Evolutionary conservation across 1,139 yeast genomes (phyloP), one percentile per base, ranked within the genome.

Genomic region (Protomyces macrosporus): DNA sequence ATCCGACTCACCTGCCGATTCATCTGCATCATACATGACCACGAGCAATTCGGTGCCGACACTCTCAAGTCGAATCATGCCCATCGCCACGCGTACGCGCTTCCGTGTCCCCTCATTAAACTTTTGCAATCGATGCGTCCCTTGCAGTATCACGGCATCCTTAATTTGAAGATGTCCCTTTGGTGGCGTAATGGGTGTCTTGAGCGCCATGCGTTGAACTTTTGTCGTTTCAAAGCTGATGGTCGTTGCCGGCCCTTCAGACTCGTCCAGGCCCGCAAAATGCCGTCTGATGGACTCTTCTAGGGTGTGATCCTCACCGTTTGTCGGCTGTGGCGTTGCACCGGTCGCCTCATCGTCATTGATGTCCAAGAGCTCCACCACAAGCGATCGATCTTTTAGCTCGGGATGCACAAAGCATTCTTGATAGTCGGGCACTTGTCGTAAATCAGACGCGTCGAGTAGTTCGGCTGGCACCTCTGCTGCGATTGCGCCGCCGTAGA

Each of bases 381-480:
- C 68, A 7, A 69, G 53, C 16, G 69, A 66, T 48, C 56, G 52
- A 36, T 68, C 69, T 2, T 64, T 37, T 9, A 32, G 32, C 16
- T 36, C 53, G 2, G 55, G 55, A 34, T 45, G 48, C 48, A 69
- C 69, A 61, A 67, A 70, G 45, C 70, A 71, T 62, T 70, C 71
- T 61, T 70, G 71, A 48, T 68, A 65, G 53, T 70, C 71, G 2
- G 71, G 71, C 23, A 70, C 64, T 39, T 69, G 70, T 5, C 71
- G 65, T 14, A 70, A 55, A 5, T 60, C 61, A 39, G 69, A 67
- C 5, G 70, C 71, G 45, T 70, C 71, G 23, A 70, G 37, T 39
- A 65, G 67, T 10, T 64, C 65, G 10, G 53, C 62, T 4, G 71
- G 71, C n/a, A 70, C 33, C 9, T 58, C 58, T 3, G 67, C 62